phyloP scores from a whole-genome alignment of 2,329 filamentous ascomycete genomes.

The Aspergillus transmontanensis region DNA sequence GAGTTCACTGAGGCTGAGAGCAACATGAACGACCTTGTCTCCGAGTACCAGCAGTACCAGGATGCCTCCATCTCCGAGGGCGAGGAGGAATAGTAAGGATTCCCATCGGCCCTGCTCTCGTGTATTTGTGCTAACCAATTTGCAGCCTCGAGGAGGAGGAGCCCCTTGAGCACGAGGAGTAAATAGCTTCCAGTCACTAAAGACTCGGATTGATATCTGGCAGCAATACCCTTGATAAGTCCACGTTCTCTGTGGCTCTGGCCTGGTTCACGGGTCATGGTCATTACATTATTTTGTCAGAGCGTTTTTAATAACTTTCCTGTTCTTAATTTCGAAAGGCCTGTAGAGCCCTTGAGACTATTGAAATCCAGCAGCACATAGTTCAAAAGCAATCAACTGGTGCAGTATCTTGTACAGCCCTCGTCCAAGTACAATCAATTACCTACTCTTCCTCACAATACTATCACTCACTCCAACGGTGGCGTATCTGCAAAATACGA shows the following conservation, averaged over 20 bases:
- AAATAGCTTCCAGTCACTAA: slow-evolving; percentile 39
- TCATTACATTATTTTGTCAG: slow-evolving; percentile 38
- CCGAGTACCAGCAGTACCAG: slow-evolving; percentile 99
- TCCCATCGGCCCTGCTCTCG: not conserved
- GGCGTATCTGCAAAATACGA: slow-evolving; percentile 17
- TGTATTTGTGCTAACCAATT: slow-evolving; percentile 21
- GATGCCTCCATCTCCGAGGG: slow-evolving; percentile 96
- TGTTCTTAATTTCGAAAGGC: slow-evolving; percentile 37
- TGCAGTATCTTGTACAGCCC: not conserved
- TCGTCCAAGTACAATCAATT: not conserved
- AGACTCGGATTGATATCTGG: slow-evolving; percentile 33
- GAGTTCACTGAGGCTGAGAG: slow-evolving; percentile 99
- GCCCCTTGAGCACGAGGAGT: slow-evolving; percentile 72
- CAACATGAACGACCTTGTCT: slow-evolving; percentile 99
- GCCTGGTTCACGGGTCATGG: slow-evolving; percentile 24
- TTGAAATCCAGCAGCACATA: slow-evolving; percentile 36
- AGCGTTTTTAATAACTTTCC: slow-evolving; percentile 40
- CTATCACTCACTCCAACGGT: not conserved
- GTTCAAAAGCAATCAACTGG: slow-evolving; percentile 32
- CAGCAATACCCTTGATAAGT: slow-evolving; percentile 41
- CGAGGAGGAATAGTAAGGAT: slow-evolving; percentile 79
- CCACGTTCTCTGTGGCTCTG: slow-evolving; percentile 36
- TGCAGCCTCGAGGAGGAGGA: slow-evolving; percentile 72
- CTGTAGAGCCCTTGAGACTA: slow-evolving; percentile 22
- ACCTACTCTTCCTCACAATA: not conserved